Percentiles rank a stretch among this genome's conserved stretches.
phyloP scores from a whole-genome alignment of 1,284 basidiomycete genomes.

The Clitocybe nebularis region DNA sequence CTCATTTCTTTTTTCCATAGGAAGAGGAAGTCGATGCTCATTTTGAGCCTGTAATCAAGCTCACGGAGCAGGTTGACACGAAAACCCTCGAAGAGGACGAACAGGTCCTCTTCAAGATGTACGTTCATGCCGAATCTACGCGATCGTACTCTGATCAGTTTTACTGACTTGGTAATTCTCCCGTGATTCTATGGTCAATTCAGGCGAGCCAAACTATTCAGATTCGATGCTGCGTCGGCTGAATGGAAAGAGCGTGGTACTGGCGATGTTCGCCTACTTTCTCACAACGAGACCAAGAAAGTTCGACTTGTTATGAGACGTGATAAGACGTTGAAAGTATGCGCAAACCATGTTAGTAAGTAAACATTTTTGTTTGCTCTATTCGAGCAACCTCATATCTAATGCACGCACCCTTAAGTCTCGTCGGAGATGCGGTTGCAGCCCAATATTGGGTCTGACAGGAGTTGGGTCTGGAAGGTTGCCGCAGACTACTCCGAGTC shows the following conservation, averaged over 20 bases:
- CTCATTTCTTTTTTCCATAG: slow-evolving; percentile 28
- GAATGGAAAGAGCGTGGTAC: slow-evolving; percentile 99
- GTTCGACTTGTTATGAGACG: slow-evolving; percentile 98
- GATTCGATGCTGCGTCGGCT: slow-evolving; percentile 76
- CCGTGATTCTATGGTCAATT: slow-evolving; percentile 17
- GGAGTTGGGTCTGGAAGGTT: slow-evolving; percentile 99
- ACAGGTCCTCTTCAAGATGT: slow-evolving; percentile 95
- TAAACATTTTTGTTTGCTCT: slow-evolving; percentile 22
- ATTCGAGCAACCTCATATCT: too few species aligned
- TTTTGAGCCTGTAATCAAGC: slow-evolving; percentile 95
- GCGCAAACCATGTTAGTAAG: slow-evolving; percentile 96
- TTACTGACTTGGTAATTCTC: slow-evolving; percentile 13
- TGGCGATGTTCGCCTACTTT: slow-evolving; percentile 85
- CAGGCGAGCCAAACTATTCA: slow-evolving; percentile 98
- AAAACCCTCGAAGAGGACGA: slow-evolving; percentile 98
- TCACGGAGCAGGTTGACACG: slow-evolving; percentile 93
- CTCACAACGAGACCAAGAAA: slow-evolving; percentile 89
- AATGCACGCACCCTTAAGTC: slow-evolving; percentile 50
- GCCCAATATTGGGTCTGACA: slow-evolving; percentile 98
- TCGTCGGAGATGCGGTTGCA: slow-evolving; percentile 90
- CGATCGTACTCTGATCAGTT: slow-evolving; percentile 27
- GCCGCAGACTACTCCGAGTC: slow-evolving; percentile 92
- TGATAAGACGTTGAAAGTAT: slow-evolving; percentile 99
- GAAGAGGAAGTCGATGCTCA: slow-evolving; percentile 89
- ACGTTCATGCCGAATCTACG: slow-evolving; percentile 36